Conservation (phyloP, 345 rosid genomes). For the Litchi chinensis region DNA sequence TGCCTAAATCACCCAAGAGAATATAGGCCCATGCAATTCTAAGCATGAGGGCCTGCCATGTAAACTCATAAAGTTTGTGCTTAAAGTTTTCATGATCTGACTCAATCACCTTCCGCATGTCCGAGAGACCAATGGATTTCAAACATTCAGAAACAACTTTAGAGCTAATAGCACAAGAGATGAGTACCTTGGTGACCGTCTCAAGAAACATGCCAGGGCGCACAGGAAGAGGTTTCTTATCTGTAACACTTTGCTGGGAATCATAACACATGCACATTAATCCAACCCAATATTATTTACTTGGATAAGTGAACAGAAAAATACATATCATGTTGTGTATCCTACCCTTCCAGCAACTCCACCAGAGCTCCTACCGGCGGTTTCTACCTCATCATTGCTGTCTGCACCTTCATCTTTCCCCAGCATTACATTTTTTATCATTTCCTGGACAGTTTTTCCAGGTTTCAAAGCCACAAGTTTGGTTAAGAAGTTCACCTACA, state of each 20-base stretch:
- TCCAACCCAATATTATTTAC: background rate
- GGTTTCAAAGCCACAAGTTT: slow-evolving; percentile 89
- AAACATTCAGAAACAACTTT: background rate
- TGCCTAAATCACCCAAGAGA: background rate
- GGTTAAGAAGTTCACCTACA: slow-evolving; percentile 86
- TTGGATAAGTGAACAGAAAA: background rate
- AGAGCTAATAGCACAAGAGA: background rate
- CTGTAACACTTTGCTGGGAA: slow-evolving; percentile 70
- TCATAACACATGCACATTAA: slow-evolving; percentile 12
- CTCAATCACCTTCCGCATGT: background rate
- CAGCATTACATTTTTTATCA: slow-evolving; percentile 87
- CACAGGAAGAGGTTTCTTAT: slow-evolving; percentile 83
- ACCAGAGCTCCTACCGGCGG: slow-evolving; percentile 27
- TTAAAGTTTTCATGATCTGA: background rate
- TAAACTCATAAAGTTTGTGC: background rate
- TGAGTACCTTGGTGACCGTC: slow-evolving; percentile 82
- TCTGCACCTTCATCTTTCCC: slow-evolving; percentile 97
- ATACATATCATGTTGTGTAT: slow-evolving; percentile 13
- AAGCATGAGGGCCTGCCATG: background rate
- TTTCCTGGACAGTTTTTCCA: slow-evolving; percentile 70
- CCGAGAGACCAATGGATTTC: background rate
- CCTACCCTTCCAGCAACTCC: slow-evolving; percentile 81
- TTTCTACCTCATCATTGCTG: slow-evolving; percentile 38
- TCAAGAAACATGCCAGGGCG: slow-evolving; percentile 97
- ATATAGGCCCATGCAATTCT: slow-evolving; percentile 8